Percentiles rank a stretch among this genome's conserved stretches.
Evolutionary conservation across 441 rosid genomes (phyloP).

Genomic region (Gossypium trilobum): DNA sequence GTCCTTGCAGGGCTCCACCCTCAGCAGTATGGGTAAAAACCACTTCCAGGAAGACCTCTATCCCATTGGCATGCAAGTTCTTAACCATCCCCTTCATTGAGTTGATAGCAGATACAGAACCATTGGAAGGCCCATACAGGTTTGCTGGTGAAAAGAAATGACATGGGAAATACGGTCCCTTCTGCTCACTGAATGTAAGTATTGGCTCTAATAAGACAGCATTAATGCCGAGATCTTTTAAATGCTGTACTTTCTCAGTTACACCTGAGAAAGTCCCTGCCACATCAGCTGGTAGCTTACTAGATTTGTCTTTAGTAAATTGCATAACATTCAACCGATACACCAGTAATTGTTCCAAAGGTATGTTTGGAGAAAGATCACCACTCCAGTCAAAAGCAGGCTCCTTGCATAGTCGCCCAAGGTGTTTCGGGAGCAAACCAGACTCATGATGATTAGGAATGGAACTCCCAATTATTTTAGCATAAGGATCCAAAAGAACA

Average conservation of each 20-base stretch:
- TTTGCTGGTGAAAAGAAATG: conserved; percentile 67
- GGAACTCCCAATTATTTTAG: conserved; percentile 35
- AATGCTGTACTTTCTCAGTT: conserved; percentile 52
- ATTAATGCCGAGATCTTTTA: conserved; percentile 64
- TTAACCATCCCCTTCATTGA: conserved; percentile 85
- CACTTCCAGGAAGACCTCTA: conserved; percentile 78
- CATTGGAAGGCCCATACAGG: conserved; percentile 47
- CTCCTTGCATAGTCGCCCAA: conserved; percentile 42
- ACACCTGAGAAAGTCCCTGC: conserved; percentile 83
- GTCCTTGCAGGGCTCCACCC: conserved; percentile 54
- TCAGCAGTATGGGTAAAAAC: conserved; percentile 64
- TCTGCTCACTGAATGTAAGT: conserved; percentile 50
- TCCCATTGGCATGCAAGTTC: conserved; percentile 59
- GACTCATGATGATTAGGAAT: conserved; percentile 23
- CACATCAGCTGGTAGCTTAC: conserved; percentile 40
- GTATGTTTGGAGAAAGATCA: conserved; percentile 51
- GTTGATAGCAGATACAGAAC: conserved; percentile 39
- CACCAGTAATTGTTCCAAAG: conserved; percentile 55
- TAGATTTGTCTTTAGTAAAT: conserved; percentile 65
- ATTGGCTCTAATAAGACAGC: conserved; percentile 79
- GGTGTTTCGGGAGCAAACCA: conserved; percentile 28
- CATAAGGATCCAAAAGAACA: conserved; percentile 73
- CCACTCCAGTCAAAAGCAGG: conserved; percentile 70
- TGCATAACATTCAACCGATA: conserved; percentile 64
- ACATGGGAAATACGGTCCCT: conserved; percentile 65